phyloP scores from a whole-genome alignment of 2,329 filamentous ascomycete species.

The Fusarium sp. region DNA sequence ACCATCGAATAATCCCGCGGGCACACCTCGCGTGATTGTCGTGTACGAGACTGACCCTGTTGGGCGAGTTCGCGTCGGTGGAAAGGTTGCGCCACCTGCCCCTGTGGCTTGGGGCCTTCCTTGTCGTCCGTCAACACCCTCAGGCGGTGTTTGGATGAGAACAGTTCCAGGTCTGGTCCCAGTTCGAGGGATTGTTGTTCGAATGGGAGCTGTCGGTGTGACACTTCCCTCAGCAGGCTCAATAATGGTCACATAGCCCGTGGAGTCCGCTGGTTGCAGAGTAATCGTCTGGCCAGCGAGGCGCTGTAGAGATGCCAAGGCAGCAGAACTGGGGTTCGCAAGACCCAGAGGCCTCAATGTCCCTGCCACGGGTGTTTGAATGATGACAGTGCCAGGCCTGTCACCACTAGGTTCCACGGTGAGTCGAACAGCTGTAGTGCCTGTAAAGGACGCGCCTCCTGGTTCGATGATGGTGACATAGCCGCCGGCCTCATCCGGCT shows the following conservation, averaged over 20 bases:
- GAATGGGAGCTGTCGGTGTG: conserved; percentile 23
- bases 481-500: conserved; percentile 14
- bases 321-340: rapidly evolving
- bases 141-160: conserved; percentile 35
- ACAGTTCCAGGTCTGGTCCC: conserved; percentile 38
- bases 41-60: conserved; percentile 16
- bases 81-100: neutral
- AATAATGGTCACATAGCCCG: conserved; percentile 36
- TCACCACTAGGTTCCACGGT: conserved; percentile 30
- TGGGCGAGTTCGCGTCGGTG: neutral
- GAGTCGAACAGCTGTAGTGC: conserved; percentile 3
- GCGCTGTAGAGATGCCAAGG: neutral
- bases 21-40: conserved; percentile 21
- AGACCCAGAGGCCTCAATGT: neutral
- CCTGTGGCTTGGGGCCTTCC: neutral
- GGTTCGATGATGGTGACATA: conserved; percentile 36
- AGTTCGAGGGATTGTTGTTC: conserved; percentile 32
- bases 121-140: neutral
- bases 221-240: conserved; percentile 28
- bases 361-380: conserved; percentile 28
- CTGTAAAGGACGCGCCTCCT: conserved; percentile 9
- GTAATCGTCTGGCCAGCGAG: conserved; percentile 28
- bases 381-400: conserved; percentile 31
- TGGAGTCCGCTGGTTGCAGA: conserved; percentile 15
- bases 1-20: neutral